A percentile compares a stretch with the other conserved stretches of the same genome.
phyloP scores from a whole-genome alignment of 2,329 filamentous ascomycete species.

The Verticillium isaacii region DNA sequence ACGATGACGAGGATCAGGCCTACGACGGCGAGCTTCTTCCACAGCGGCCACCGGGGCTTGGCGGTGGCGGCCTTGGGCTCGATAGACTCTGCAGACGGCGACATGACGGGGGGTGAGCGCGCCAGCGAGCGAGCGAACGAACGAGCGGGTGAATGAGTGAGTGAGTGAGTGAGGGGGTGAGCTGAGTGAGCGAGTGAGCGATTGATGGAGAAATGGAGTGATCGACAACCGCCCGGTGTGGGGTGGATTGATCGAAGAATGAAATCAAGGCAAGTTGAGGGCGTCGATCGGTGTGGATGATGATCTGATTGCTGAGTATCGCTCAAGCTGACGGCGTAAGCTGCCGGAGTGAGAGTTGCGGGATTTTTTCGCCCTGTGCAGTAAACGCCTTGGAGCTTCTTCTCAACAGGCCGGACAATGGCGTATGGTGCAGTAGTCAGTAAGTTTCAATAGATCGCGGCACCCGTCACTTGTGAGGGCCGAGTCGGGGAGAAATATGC shows the following conservation, averaged over 20 bases:
- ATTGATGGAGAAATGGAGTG: neutral
- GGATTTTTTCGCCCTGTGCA: neutral
- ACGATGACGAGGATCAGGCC: slow-evolving; percentile 18
- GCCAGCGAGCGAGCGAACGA: neutral
- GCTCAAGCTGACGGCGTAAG: neutral
- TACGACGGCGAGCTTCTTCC: slow-evolving; percentile 22
- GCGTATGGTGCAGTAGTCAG: neutral
- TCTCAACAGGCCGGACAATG: neutral
- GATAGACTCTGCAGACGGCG: neutral
- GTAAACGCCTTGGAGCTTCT: neutral
- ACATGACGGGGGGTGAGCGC: neutral
- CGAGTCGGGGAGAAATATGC: neutral
- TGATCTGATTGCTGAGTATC: neutral
- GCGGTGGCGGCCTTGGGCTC: neutral
- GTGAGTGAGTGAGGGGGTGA: neutral
- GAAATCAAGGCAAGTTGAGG: neutral
- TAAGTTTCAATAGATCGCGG: neutral
- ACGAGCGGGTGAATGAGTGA: neutral
- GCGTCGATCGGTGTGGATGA: neutral
- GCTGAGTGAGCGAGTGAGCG: neutral
- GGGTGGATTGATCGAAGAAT: neutral
- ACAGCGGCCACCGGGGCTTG: slow-evolving; percentile 2
- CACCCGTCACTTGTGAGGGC: neutral
- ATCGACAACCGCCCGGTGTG: neutral
- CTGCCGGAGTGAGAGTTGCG: neutral